Percentiles rank a stretch among this genome's conserved stretches.
phyloP scores from a whole-genome alignment of 225 moss, liverwort and hornwort species.

The Physcomitrellopsis africana region DNA sequence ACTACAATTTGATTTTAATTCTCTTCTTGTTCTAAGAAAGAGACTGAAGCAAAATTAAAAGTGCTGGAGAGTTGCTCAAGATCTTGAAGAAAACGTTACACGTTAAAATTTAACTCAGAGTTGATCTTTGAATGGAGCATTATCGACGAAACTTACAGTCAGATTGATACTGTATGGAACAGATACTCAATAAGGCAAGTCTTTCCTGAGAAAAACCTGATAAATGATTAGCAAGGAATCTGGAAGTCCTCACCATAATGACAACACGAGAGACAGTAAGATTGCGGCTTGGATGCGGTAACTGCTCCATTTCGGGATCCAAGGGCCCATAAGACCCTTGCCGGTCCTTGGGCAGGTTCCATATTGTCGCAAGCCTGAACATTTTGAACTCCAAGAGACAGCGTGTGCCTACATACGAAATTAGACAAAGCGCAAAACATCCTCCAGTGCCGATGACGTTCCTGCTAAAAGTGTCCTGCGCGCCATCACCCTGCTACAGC shows the following conservation, averaged over 20 bases:
- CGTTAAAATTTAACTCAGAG: not conserved
- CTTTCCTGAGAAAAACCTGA: not conserved
- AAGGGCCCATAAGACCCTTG: conserved; percentile 39
- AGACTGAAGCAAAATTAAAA: too few species aligned
- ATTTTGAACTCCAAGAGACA: conserved; percentile 39
- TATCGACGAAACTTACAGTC: not conserved
- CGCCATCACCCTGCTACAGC: conserved; percentile 36
- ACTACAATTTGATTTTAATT: too few species aligned
- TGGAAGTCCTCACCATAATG: conserved; percentile 52
- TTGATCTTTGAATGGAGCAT: conserved; percentile 4
- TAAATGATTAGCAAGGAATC: not conserved
- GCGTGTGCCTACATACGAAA: conserved; percentile 25
- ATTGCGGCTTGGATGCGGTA: conserved; percentile 59
- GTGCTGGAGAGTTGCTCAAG: not conserved
- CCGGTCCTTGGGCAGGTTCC: conserved; percentile 55
- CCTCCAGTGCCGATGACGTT: conserved; percentile 6
- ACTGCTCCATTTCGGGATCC: conserved; percentile 53
- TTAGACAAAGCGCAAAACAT: conserved; percentile 29
- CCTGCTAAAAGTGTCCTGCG: conserved; percentile 19
- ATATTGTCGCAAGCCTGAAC: conserved; percentile 49
- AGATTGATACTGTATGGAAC: not conserved
- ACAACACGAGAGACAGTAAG: conserved; percentile 60
- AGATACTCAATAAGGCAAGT: not conserved
- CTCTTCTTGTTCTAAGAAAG: too few species aligned
- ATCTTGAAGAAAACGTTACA: not conserved